These are phyloP conservation scores for Pseudogymnoascus sp. DNA, from an alignment of 2,329 filamentous ascomycete species.

Conservation along the genomic window DNA sequence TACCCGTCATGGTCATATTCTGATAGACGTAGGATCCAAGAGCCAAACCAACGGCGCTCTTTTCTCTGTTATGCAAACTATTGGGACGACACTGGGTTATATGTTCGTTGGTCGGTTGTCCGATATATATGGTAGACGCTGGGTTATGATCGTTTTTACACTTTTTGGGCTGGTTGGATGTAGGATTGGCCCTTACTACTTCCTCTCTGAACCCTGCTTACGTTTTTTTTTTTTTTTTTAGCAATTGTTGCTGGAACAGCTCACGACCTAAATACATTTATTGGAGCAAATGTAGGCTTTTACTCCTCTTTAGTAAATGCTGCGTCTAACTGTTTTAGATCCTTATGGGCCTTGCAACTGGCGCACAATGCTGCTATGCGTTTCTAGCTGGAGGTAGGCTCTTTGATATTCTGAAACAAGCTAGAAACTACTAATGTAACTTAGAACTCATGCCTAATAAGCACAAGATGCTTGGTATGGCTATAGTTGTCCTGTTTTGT, in stretches of 20 bases:
- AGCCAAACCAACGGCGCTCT: background rate
- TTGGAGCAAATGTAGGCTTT: conserved; percentile 20
- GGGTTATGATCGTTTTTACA: conserved; percentile 28
- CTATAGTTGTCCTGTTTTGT: conserved; percentile 14
- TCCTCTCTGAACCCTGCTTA: background rate
- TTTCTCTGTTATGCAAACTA: conserved; percentile 17
- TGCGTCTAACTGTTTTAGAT: background rate
- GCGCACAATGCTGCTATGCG: conserved; percentile 24
- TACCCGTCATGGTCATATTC: background rate
- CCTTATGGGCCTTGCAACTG: conserved; percentile 24
- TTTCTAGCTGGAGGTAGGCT: conserved; percentile 23
- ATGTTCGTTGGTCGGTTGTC: conserved; percentile 35
- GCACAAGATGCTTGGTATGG: conserved; percentile 27
- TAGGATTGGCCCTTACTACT: background rate
- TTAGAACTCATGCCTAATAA: conserved; percentile 34
- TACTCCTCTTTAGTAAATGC: background rate
- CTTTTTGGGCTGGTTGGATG: background rate
- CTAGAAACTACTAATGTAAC: background rate
- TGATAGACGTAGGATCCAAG: background rate
- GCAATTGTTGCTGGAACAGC: conserved; percentile 26
- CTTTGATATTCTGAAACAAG: background rate
- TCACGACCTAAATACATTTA: conserved; percentile 24
- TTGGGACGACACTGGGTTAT: conserved; percentile 33
- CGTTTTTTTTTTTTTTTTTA: background rate
- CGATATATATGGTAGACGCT: conserved; percentile 36